Percentiles rank a stretch among this genome's conserved stretches.
These are phyloP conservation scores for Pholiota adiposa DNA, from an alignment of 1,284 basidiomycete species.

Conservation along the genomic window DNA sequence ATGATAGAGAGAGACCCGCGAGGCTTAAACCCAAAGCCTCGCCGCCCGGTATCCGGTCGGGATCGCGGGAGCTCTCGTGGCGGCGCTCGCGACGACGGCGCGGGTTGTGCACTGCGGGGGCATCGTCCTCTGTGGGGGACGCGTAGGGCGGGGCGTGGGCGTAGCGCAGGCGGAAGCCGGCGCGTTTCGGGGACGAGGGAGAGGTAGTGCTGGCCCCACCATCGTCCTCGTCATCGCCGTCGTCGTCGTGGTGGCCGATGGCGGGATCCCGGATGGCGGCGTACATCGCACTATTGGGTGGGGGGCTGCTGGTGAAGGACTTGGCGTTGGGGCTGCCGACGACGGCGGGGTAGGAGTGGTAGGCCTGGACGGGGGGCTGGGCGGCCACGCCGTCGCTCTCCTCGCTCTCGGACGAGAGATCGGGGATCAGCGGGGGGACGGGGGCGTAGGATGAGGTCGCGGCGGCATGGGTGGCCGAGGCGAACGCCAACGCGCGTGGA, in stretches of 20 bases:
- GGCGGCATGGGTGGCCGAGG: constrained; percentile 18
- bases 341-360: background rate
- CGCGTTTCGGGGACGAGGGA: background rate
- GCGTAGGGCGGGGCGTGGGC: constrained; percentile 4
- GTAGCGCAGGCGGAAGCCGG: constrained; percentile 7
- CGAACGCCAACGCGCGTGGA: constrained; percentile 44
- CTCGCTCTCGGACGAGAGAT: constrained; percentile 65
- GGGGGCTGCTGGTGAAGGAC: constrained; percentile 13
- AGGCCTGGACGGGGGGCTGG: constrained; percentile 15
- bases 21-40: constrained; percentile 3
- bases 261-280: too few relatives aligned
- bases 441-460: constrained; percentile 17
- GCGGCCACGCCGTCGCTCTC: constrained; percentile 58
- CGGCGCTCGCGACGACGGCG: constrained; percentile 30
- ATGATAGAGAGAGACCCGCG: constrained; percentile 2
- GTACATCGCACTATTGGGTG: too few relatives aligned
- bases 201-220: too few relatives aligned
- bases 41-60: constrained; percentile 40
- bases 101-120: constrained; percentile 20
- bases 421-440: constrained; percentile 57
- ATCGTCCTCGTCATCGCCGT: background rate
- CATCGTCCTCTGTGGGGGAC: constrained; percentile 19
- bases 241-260: background rate
- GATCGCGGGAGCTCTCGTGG: constrained; percentile 36
- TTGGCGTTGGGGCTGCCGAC: constrained; percentile 11